These are phyloP conservation scores for Metschnikowia lochheadii DNA, from an alignment of 805 yeast species.

Conservation along the genomic window DNA sequence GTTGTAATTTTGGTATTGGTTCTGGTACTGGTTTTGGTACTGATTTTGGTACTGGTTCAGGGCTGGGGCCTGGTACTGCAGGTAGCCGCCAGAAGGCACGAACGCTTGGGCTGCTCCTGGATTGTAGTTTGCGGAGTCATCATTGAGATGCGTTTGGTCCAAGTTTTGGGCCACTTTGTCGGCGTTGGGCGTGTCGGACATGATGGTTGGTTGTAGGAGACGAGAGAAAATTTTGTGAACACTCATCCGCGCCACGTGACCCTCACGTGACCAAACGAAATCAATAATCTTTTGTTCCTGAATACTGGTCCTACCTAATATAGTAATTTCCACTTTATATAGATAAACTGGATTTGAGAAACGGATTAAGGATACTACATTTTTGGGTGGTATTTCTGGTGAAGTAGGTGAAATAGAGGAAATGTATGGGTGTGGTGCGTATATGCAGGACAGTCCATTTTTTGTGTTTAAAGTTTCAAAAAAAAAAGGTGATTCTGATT, in stretches of 20 bases:
- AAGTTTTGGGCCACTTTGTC: slow-evolving; percentile 44
- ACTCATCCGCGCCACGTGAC: slow-evolving; percentile 1
- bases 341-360: too few species aligned
- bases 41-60: slow-evolving; percentile 13
- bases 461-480: too few species aligned
- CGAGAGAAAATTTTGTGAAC: slow-evolving; percentile 5
- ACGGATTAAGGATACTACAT: too few species aligned
- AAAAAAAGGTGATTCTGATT: too few species aligned
- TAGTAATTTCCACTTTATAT: too few species aligned
- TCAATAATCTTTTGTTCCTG: too few species aligned
- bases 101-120: slow-evolving; percentile 49
- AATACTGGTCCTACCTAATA: too few species aligned
- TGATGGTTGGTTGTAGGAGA: background rate
- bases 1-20: slow-evolving; percentile 12
- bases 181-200: slow-evolving; percentile 24
- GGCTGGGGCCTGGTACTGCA: slow-evolving; percentile 15
- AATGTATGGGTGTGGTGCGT: too few species aligned
- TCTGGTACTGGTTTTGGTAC: slow-evolving; percentile 11
- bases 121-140: slow-evolving; percentile 32
- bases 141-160: slow-evolving; percentile 38
- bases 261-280: too few species aligned
- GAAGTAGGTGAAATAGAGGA: too few species aligned
- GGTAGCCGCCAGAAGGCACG: slow-evolving; percentile 40
- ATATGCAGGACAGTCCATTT: too few species aligned
- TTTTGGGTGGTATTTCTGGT: too few species aligned